Percentiles rank a stretch among this genome's conserved stretches.
Evolutionary conservation across 345 rosid species (phyloP).

Genomic region (Bruguiera gymnorhiza): DNA sequence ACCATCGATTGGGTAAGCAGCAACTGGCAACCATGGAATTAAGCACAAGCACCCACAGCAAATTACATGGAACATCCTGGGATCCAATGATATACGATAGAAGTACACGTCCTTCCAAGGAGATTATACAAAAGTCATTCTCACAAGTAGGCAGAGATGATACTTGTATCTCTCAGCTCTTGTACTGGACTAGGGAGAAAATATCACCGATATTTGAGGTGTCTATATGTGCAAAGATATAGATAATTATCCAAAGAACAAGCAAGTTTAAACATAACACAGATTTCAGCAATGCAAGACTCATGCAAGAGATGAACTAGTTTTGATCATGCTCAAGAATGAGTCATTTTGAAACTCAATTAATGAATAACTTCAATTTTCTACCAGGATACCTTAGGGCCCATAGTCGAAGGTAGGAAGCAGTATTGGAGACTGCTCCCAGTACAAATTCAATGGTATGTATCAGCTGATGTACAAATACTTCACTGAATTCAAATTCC

Average conservation of each 20-base stretch:
- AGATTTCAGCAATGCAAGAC: conserved; percentile 1
- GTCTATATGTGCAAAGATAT: background rate
- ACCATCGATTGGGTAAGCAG: background rate
- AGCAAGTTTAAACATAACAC: background rate
- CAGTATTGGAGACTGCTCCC: conserved; percentile 98
- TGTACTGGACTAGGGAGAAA: background rate
- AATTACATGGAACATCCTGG: conserved; percentile 1
- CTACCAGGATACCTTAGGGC: conserved; percentile 70
- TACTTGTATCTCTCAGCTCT: background rate
- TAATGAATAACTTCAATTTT: background rate
- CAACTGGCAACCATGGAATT: too few relatives aligned
- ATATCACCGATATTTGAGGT: too few relatives aligned
- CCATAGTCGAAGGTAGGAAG: conserved; percentile 95
- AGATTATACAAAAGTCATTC: background rate
- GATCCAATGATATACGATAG: background rate
- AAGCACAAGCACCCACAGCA: background rate
- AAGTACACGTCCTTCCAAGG: background rate
- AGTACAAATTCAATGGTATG: conserved; percentile 98
- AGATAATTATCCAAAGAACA: background rate
- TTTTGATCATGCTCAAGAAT: background rate
- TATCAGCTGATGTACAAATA: conserved; percentile 92
- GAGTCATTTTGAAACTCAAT: background rate
- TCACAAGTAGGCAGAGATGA: background rate
- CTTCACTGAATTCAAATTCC: conserved; percentile 94
- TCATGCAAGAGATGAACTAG: background rate